Base-by-base conservation (phyloP, 257 asterid genomes). In the Solanum chaucha region DNA sequence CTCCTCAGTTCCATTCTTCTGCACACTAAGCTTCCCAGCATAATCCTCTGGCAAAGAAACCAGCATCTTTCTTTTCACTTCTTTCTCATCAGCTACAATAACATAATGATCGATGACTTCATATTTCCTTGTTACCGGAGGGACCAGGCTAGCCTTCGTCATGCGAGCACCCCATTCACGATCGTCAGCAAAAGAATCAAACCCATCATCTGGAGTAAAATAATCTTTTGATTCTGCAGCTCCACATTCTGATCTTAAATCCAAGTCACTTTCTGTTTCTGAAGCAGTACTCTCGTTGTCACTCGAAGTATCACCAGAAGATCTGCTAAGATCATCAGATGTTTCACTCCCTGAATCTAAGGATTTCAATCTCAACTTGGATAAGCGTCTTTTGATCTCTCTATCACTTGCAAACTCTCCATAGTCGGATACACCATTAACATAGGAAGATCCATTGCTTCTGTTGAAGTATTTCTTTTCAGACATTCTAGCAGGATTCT, bases 141-240 rank as follows among this genome's bases (percentile, higher is more conserved):
- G 99, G 70, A 96, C 99, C 80, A 97, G 97, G 92, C 99, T 91
- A 72, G 96, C 93, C 93, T 96, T 95, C 22, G 99, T 97, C 99
- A 97, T 97, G 81, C 99, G 99, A 81, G 99, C 99, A 86, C 99
- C 99, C 99, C 99, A 97, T 90, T 95, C 99, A 80, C 99, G 98
- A 22, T 97, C 99, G 89, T 97, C 99, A 85, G 95, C 91, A 86
- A 92, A 91, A 83, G 98, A 90, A 92, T 97, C 99, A 84, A 92
- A 90, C 87, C 95, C 98, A 87, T 94, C 98, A 87, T 96, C 99
- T 38, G 90, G 88, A 55, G 92, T 87, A 68, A 92, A 91, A 92
- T 88, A 93, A 44, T 89, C 98, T 91, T 91, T 91, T 26, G 98
- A 92, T 86, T 91, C 99, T 61, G 90, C 92, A 7, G 77, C 85